These are phyloP conservation scores for Spongiforma sp. DNA, from an alignment of 1,284 basidiomycete genomes.

Conservation along the genomic window DNA sequence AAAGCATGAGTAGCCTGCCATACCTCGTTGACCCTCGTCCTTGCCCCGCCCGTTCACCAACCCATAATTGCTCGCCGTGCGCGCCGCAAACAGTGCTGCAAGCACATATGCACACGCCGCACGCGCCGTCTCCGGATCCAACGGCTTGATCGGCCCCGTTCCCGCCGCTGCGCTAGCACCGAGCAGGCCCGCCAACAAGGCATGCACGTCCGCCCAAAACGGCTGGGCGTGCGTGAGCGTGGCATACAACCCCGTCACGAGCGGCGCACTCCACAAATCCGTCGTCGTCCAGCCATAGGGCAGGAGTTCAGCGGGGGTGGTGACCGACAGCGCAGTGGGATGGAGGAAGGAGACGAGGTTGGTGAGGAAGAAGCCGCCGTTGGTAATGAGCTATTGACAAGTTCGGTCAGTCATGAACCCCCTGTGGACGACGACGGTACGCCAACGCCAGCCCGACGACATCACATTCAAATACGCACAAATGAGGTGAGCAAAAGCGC, in stretches of 20 bases:
- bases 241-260: constrained; percentile 70
- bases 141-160: constrained; percentile 46
- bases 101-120: constrained; percentile 69
- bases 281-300: constrained; percentile 77
- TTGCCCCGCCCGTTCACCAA: constrained; percentile 15
- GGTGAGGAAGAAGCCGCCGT: constrained; percentile 74
- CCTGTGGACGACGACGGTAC: too few relatives aligned
- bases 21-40: constrained; percentile 22
- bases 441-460: not conserved
- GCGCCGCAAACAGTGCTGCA: constrained; percentile 57
- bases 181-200: constrained; percentile 48
- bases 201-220: constrained; percentile 71
- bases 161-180: constrained; percentile 14
- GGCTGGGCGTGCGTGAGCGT: constrained; percentile 80
- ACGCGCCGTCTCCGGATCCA: constrained; percentile 64
- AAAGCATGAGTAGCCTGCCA: too few relatives aligned
- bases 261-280: constrained; percentile 78
- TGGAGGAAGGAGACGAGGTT: constrained; percentile 72
- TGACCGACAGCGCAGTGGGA: constrained; percentile 63
- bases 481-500: constrained; percentile 69
- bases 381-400: constrained; percentile 68
- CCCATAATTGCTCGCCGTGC: constrained; percentile 64
- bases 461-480: constrained; percentile 44
- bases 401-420: too few relatives aligned
- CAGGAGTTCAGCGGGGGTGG: constrained; percentile 71